Evolutionary conservation across 352 stramenopile species (phyloP).

Genomic region (Phytophthora pistaciae): DNA sequence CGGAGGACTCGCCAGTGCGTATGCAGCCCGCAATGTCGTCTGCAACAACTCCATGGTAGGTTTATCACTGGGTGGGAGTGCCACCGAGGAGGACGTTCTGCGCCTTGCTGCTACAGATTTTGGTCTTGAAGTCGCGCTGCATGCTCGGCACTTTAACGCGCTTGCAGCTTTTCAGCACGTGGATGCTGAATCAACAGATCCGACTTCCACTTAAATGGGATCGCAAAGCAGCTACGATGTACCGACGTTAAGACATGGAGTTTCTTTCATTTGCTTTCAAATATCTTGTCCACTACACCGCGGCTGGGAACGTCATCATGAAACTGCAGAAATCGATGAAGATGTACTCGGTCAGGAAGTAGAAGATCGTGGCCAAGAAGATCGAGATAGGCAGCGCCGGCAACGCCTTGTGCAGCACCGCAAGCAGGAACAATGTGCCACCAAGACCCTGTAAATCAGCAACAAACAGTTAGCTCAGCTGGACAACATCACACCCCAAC

Average conservation of each 20-base stretch:
- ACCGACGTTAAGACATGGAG: slow-evolving; percentile 20
- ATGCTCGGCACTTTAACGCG: slow-evolving; percentile 20
- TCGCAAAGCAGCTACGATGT: background rate
- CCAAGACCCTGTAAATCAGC: slow-evolving; percentile 73
- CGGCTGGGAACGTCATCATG: slow-evolving; percentile 72
- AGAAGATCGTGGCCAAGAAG: slow-evolving; percentile 85
- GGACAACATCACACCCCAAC: background rate
- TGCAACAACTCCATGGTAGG: slow-evolving; percentile 6
- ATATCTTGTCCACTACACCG: slow-evolving; percentile 47
- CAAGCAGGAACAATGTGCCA: slow-evolving; percentile 95
- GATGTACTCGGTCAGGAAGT: slow-evolving; percentile 85
- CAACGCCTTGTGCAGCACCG: slow-evolving; percentile 94
- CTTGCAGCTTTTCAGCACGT: background rate
- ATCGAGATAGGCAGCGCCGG: slow-evolving; percentile 97
- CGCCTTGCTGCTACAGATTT: slow-evolving; percentile 9
- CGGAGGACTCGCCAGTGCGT: slow-evolving; percentile 51
- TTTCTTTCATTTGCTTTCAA: slow-evolving; percentile 17
- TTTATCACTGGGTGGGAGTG: background rate
- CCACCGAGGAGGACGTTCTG: background rate
- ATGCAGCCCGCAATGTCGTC: slow-evolving; percentile 9
- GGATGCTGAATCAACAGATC: background rate
- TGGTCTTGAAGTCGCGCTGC: slow-evolving; percentile 15
- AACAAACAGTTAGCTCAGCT: slow-evolving; percentile 4
- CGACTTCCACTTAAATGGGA: background rate
- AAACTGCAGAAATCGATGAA: slow-evolving; percentile 89